Conservation (phyloP, 2,329 filamentous ascomycete genomes). For the Leptographium wingfieldii region DNA sequence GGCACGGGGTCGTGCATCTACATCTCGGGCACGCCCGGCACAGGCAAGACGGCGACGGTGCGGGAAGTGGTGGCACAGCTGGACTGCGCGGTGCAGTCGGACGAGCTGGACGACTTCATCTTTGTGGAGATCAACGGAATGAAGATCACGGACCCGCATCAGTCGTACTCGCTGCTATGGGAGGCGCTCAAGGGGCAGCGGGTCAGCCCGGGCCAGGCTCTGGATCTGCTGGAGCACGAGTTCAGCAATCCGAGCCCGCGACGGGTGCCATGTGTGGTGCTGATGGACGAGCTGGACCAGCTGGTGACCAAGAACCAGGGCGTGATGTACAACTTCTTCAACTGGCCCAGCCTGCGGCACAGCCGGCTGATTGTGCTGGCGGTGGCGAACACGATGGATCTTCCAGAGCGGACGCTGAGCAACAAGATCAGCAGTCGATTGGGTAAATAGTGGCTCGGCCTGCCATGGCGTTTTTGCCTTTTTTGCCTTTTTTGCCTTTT, state of each 20-base stretch:
- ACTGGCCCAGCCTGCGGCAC: slow-evolving; percentile 88
- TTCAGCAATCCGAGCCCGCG: slow-evolving; percentile 86
- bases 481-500: not conserved
- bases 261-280: slow-evolving; percentile 84
- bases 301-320: slow-evolving; percentile 95
- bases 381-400: slow-evolving; percentile 97
- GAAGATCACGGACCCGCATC: slow-evolving; percentile 97
- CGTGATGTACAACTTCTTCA: slow-evolving; percentile 99
- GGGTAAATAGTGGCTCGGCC: slow-evolving; percentile 26
- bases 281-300: slow-evolving; percentile 98
- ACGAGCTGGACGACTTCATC: slow-evolving; percentile 95
- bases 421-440: slow-evolving; percentile 96
- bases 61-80: slow-evolving; percentile 85
- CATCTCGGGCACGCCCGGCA: slow-evolving; percentile 96
- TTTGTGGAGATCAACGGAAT: slow-evolving; percentile 99
- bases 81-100: slow-evolving; percentile 73
- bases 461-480: not conserved
- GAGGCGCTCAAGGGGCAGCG: slow-evolving; percentile 89
- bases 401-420: slow-evolving; percentile 87
- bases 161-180: slow-evolving; percentile 91
- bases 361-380: slow-evolving; percentile 90
- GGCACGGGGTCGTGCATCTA: slow-evolving; percentile 95
- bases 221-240: slow-evolving; percentile 82
- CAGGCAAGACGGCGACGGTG: slow-evolving; percentile 94
- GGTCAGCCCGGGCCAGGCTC: slow-evolving; percentile 79